Evolutionary conservation across 2,329 filamentous ascomycete genomes (phyloP), one percentile per base, ranked within the genome.

Genomic region (Scorias spongiosa): DNA sequence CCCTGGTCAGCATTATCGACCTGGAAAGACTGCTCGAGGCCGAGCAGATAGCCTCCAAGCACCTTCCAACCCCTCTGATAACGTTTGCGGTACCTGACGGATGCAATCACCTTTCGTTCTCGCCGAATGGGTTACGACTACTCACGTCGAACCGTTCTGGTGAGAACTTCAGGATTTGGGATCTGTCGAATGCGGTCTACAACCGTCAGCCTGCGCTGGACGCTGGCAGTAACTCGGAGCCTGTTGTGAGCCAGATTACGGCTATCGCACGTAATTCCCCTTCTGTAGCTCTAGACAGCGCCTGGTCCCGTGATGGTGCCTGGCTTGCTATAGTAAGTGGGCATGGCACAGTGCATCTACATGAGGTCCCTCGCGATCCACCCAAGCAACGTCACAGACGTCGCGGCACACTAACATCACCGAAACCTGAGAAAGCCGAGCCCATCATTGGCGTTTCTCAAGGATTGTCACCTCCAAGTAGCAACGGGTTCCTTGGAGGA

Each of bases 221-320:
- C 2, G 41, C 18, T n/a, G 53, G 50, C 42, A 49, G 50, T 17
- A 15, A 15, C 32, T 12, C 11, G 9, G 65, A 65, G 6, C 66
- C 65, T 2, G 61, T 66, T 46, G 84, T 95, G 29, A 80, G 87
- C 40, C 85, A 94, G 59, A 72, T 95, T 47, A 85, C 87, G 7
- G 79, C 88, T 47, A 95, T 93, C 57, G 84, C 85, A 15, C 80
- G 91, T 36, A 82, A 95, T 75, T 96, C 89, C 2, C 82, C 89
- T 41, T 86, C 91, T 2, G 83, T 84, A 43, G 85, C 96, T 44
- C 76, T 95, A 17, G 89, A 95, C 56, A 84, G 94, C 37, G 78
- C 80, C 2, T 98, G 91, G 91, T 81, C 76, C 44, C 84, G 84
- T 2, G 80, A 80, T 44, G 85, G 84, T 17, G 84, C 93, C 57